Evolutionary conservation across 768 basidiomycete genomes (phyloP), one percentile per base, ranked within the genome.

Genomic region (Phaffia tasmanica): DNA sequence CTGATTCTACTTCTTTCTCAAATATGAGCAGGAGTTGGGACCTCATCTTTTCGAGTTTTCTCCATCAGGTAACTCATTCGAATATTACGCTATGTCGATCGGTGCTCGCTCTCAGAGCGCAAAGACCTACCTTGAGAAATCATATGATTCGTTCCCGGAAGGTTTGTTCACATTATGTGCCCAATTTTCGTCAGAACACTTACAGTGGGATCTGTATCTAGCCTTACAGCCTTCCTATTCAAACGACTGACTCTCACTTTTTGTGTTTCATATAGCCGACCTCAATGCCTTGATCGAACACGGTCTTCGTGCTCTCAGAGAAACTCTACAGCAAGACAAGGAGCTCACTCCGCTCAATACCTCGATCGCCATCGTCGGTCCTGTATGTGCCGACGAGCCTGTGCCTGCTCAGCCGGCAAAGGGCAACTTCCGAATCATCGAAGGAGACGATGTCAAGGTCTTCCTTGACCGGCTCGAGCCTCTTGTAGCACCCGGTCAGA

Each of bases 11-110:
- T 1, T 32, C 32, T 25, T n/a, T 32, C 11, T 25, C 18, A 42
- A 42, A 42, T 11, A 4, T 11, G 35, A 42, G 35, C 63, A 80
- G 79, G 87, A 93, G 73, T 84, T 86, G n/a, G 95, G 95, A 3
- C 93, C 95, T 4, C 95, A 98, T 77, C 83, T 99, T 49, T 97
- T 89, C 77, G 95, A 98, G 77, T 98, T 99, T 80, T 93, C 93
- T 1, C 95, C 95, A 0, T 88, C 93, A 0, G 95, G 95, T 23
- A 93, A 89, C 74, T 89, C 90, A 25, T 97, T 94, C 75, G 94
- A 98, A 76, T 99, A 97, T 78, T 90, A 85, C 75, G 95, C 95
- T 57, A 93, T 97, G 84, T 94, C 92, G 50, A 99, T 99, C 77
- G 95, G 95, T 61, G 94, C 94, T 18, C 84, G 95, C 60, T 92